Evolutionary conservation across 371 early-diverging fungal species (phyloP).

Genomic region (Vairimorpha necatrix): DNA sequence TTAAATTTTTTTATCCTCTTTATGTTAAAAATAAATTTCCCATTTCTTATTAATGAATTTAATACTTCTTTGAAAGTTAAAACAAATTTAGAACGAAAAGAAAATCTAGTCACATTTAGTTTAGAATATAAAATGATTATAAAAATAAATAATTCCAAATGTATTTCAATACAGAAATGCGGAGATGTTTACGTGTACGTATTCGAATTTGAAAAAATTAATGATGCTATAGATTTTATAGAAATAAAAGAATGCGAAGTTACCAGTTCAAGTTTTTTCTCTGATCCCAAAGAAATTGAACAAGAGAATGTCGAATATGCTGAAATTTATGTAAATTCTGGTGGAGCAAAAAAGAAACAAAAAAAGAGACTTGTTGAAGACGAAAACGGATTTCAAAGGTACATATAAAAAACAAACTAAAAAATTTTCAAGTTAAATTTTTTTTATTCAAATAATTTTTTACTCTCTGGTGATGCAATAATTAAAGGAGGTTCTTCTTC

Average conservation of each 20-base stretch:
- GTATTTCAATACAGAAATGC: constrained; percentile 1
- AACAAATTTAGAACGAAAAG: constrained; percentile 32
- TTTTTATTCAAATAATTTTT: too few species aligned
- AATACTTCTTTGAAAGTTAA: neutral
- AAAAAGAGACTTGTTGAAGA: constrained; percentile 36
- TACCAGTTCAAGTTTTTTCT: neutral
- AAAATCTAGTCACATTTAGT: constrained; percentile 28
- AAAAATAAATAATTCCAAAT: constrained; percentile 10
- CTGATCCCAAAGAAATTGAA: constrained; percentile 20
- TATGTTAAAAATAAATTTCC: constrained; percentile 32
- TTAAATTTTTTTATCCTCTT: too few species aligned
- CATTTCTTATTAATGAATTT: constrained; percentile 20
- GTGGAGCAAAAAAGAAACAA: constrained; percentile 9
- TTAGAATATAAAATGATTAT: constrained; percentile 26
- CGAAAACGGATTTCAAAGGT: constrained; percentile 45
- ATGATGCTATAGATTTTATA: constrained; percentile 35
- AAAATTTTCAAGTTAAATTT: too few species aligned
- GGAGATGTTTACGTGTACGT: constrained; percentile 29
- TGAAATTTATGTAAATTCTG: neutral
- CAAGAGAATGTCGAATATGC: constrained; percentile 39
- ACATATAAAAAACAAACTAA: constrained; percentile 12
- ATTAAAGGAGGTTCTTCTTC: too few species aligned
- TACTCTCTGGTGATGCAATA: too few species aligned
- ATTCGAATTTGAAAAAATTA: constrained; percentile 37
- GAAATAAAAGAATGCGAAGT: constrained; percentile 9